Conservation (phyloP, 495 filamentous ascomycete species). For the Podospora tetraspora region DNA sequence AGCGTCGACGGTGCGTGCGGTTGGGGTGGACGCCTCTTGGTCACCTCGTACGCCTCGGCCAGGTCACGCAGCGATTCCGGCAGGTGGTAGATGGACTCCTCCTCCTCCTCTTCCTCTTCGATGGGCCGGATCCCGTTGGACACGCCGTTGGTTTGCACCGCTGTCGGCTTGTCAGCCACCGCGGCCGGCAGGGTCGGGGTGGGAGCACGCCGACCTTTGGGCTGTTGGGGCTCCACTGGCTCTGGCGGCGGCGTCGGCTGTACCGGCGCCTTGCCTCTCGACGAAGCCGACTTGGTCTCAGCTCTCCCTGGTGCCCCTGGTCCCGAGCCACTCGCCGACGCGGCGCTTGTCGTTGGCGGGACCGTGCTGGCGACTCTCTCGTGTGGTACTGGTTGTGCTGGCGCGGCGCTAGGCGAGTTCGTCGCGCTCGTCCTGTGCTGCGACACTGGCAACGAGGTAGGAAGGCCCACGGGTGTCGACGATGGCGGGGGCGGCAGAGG, state of each 20-base stretch:
- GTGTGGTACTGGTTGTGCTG: slow-evolving; percentile 38
- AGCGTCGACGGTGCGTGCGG: slow-evolving; percentile 59
- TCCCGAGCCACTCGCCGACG: slow-evolving; percentile 14
- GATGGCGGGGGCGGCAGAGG: slow-evolving; percentile 84
- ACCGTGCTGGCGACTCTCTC: slow-evolving; percentile 30
- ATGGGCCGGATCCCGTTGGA: slow-evolving; percentile 45
- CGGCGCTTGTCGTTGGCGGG: slow-evolving; percentile 19
- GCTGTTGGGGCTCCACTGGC: slow-evolving; percentile 5
- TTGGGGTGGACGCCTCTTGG: slow-evolving; percentile 58
- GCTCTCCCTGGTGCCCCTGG: slow-evolving; percentile 17
- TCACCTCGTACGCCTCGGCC: slow-evolving; percentile 81
- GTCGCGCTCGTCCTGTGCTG: slow-evolving; percentile 39
- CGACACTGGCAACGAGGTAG: slow-evolving; percentile 45
- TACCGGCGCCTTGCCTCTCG: slow-evolving; percentile 40
- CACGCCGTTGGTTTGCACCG: slow-evolving; percentile 51
- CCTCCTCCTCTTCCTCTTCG: slow-evolving; percentile 39
- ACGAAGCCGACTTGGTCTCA: slow-evolving; percentile 24
- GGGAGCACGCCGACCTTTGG: slow-evolving; percentile 15
- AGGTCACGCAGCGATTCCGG: slow-evolving; percentile 85
- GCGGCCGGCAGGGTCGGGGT: background rate
- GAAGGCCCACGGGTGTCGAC: slow-evolving; percentile 32
- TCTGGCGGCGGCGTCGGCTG: slow-evolving; percentile 20
- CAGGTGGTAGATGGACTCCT: slow-evolving; percentile 92
- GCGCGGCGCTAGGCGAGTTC: slow-evolving; percentile 38
- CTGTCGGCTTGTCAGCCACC: slow-evolving; percentile 26